Base-by-base conservation (phyloP, 2,329 filamentous ascomycete species). In the Zasmidium citrigriseum region DNA sequence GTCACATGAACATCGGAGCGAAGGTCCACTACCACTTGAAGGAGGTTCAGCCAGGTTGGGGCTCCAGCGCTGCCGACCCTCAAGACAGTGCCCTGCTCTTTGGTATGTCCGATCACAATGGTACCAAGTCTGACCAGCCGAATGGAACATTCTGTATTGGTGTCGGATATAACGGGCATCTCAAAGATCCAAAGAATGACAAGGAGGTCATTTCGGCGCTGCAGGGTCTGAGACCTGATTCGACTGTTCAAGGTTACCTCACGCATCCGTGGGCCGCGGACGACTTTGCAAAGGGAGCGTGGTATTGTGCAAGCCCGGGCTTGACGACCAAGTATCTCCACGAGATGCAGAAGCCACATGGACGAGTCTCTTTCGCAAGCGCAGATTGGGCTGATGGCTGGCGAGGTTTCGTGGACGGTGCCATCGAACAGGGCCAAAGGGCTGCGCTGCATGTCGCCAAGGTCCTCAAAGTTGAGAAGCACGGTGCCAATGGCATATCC, bases 391-490 rank as follows among this genome's bases (percentile, higher is more conserved):
- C 73, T 2, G 58, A 64, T 52, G 71, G 70, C 1, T 75, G 72
- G 72, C 63, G 72, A 45, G 70, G 68, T 1, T 74, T 71, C 34
- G 62, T 73, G n/a, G 72, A 75, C 52, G 73, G 73, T 12, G 73
- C 72, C 1, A 69, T 74, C 34, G 70, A 74, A 54, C 58, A 65
- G 21, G 72, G 72, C 5, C 58, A 58, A 4, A 29, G 44, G 21
- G 63, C 59, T 52, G 64, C 57, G 14, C n/a, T 34, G 16, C 25
- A 67, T 84, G 64, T 87, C 82, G 68, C 23, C 9, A 25, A 22
- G 20, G 27, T n/a, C 14, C 34, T 41, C 34, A n/a, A 41, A n/a
- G 18, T n/a, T 4, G 34, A 41, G 34, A 41, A 41, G 34, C 12
- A 11, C 16, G 18, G 34, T n/a, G 16, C 18, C 18, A n/a, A 16